Conservation (phyloP, 2,329 filamentous ascomycete species). For the Orbilia ellipsospora region DNA sequence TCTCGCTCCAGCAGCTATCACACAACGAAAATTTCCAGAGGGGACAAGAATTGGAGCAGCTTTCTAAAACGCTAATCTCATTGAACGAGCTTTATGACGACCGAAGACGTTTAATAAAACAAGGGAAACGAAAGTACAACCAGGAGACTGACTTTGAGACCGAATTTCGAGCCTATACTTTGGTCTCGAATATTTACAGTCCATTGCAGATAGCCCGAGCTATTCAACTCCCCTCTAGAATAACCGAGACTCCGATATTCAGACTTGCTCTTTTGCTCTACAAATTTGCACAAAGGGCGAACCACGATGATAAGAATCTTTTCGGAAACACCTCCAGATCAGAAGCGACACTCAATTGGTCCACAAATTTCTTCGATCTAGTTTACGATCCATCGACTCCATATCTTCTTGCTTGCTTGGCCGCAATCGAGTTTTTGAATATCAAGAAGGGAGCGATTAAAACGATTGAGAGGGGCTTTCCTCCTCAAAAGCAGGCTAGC, state of each 20-base stretch:
- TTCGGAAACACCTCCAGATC: conserved; percentile 52
- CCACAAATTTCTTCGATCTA: conserved; percentile 46
- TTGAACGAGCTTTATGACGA: conserved; percentile 75
- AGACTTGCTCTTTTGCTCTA: conserved; percentile 39
- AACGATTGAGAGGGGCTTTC: conserved; percentile 47
- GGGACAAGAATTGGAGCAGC: conserved; percentile 75
- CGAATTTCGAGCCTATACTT: conserved; percentile 51
- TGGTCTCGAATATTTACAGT: conserved; percentile 48
- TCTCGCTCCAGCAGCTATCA: conserved; percentile 73
- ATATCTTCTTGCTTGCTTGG: conserved; percentile 44
- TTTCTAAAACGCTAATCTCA: conserved; percentile 74
- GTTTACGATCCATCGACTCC: conserved; percentile 46
- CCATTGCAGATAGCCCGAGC: conserved; percentile 41
- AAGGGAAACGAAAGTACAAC: conserved; percentile 45
- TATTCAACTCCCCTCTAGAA: conserved; percentile 34
- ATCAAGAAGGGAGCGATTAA: conserved; percentile 54
- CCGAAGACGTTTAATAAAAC: conserved; percentile 54
- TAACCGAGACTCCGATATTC: conserved; percentile 39
- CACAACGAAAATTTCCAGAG: conserved; percentile 69
- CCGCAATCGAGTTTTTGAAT: conserved; percentile 43
- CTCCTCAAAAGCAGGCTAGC: conserved; percentile 51
- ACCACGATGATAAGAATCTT: conserved; percentile 52
- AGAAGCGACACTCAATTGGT: conserved; percentile 47
- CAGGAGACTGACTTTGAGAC: conserved; percentile 44
- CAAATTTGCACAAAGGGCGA: conserved; percentile 46